Evolutionary conservation across 306 rosid species (phyloP), one percentile per base, ranked within the genome.

Genomic region (Vigna reflexopilosa): DNA sequence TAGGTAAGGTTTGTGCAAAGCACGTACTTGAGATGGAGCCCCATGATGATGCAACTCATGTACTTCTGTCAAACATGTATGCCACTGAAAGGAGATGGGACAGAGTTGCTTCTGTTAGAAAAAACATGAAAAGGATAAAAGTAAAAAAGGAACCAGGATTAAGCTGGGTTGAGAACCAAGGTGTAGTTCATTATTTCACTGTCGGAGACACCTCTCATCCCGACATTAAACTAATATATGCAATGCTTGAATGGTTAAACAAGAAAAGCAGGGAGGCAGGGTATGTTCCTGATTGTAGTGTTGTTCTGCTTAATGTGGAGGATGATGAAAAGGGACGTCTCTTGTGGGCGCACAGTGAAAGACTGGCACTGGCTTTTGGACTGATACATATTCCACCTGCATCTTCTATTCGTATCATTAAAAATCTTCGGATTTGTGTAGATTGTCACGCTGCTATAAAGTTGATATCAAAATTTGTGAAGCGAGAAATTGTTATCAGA

Each of bases 21-120:
- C 85, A 34, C 28, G 85, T 82, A 26, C 85, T 82, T 69, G 85
- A 82, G 74, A 82, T 69, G 68, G 85, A 82, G 51, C 85, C 85
- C 45, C 59, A 61, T 40, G 85, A 82, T 62, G 81, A 82, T 10
- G 77, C 81, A 10, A 76, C 85, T 26, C 85, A 69, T 9, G 62
- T 76, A 32, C 85, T 82, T 61, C 24, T 82, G 77, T 82, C 81
- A 28, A 82, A 82, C 78, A 82, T 82, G 77, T 82, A 82, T 76
- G 85, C 85, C 67, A 62, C 52, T 50, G 81, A 81, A 50, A 62
- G 47, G 73, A 82, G 68, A 66, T 82, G 81, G 81, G 81, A 82
- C 73, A 70, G 38, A 0, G 85, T 82, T 30, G 85, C 85, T 61
- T 82, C 69, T 49, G 68, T 82, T 52, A 82, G 85, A 13, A 82